Conservation (phyloP, 129 eudicot genomes). For the Helianthus annuus region HanXRQr2.0-SUNRISE NC_035449.2:158240121-158240620, state of each 20-base stretch:
- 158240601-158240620: conserved; percentile 29
- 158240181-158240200: no score
- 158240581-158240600: conserved; percentile 22
- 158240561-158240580: conserved; percentile 27
- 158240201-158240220: no score
- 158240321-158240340: not conserved
- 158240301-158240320: not conserved
- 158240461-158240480: no score
- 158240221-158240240: not conserved
- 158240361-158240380: not conserved
- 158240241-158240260: not conserved
- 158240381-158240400: not conserved
- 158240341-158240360: not conserved
- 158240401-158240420: not conserved
- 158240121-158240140: no score
- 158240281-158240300: not conserved
- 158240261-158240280: not conserved
- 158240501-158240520: not conserved
- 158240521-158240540: not conserved
- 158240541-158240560: conserved; percentile 11
- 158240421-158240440: not conserved
- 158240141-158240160: no score
- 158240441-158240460: no score
- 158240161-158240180: no score
- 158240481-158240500: not conserved